Evolutionary conservation across 345 rosid species (phyloP).

Genomic region (Raphanus sativus): DNA sequence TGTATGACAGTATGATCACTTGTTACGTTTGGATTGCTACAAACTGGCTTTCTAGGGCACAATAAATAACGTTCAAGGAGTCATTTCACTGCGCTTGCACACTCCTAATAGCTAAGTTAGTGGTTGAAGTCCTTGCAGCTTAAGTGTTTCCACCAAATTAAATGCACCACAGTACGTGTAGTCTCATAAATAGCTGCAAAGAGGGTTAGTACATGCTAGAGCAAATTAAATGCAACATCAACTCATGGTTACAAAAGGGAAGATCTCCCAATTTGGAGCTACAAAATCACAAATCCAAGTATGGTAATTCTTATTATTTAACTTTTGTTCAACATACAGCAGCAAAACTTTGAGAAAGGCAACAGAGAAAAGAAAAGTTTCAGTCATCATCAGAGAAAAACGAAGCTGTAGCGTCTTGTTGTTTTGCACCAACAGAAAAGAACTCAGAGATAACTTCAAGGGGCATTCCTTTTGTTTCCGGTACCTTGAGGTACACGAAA

Average conservation of each 20-base stretch:
- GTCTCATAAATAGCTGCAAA: constrained; percentile 11
- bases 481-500: constrained; percentile 79
- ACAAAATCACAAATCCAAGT: neutral
- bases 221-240: too few species aligned
- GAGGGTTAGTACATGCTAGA: too few species aligned
- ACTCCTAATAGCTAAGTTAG: constrained; percentile 46
- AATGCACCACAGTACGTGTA: neutral
- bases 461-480: constrained; percentile 95
- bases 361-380: constrained; percentile 11
- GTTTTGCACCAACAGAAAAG: constrained; percentile 75
- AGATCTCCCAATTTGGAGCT: constrained; percentile 7
- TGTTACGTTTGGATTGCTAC: constrained; percentile 76
- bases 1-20: constrained; percentile 37
- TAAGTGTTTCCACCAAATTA: neutral
- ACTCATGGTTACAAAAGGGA: constrained; percentile 16
- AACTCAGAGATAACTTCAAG: constrained; percentile 93
- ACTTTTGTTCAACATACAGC: constrained; percentile 23
- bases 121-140: constrained; percentile 13
- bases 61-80: constrained; percentile 61
- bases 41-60: constrained; percentile 55
- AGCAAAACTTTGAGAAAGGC: neutral
- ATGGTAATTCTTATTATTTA: constrained; percentile 23
- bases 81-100: constrained; percentile 63
- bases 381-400: constrained; percentile 28
- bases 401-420: constrained; percentile 31